Evolutionary conservation across 495 filamentous ascomycete genomes (phyloP).

Genomic region (Aspergillus bridgeri): DNA sequence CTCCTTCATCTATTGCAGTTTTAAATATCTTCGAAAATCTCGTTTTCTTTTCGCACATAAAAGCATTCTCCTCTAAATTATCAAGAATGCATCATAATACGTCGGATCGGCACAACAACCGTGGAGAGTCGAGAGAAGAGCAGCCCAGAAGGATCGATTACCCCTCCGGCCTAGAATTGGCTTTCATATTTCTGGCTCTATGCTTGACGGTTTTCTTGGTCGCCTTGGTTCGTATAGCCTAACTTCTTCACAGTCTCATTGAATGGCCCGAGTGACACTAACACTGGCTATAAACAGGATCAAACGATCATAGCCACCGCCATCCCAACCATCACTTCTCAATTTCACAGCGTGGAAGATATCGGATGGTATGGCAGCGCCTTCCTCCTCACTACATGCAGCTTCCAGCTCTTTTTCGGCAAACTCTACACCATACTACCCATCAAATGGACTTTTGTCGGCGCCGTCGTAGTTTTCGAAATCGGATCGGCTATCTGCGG

Average conservation of each 20-base stretch:
- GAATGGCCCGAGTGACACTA: too few species aligned
- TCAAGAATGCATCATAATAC: too few species aligned
- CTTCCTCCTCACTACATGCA: conserved; percentile 27
- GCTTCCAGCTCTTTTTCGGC: conserved; percentile 18
- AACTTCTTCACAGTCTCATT: neutral
- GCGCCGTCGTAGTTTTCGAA: conserved; percentile 20
- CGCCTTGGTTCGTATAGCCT: conserved; percentile 41
- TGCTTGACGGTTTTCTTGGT: conserved; percentile 57
- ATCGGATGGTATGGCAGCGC: conserved; percentile 57
- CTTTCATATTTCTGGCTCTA: conserved; percentile 47
- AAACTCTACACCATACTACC: conserved; percentile 12
- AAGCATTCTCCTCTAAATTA: too few species aligned
- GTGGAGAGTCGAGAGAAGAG: too few species aligned
- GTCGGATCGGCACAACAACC: too few species aligned
- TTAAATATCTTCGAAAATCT: too few species aligned
- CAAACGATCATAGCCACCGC: conserved; percentile 50
- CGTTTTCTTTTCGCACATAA: too few species aligned
- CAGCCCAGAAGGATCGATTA: too few species aligned
- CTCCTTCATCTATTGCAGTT: too few species aligned
- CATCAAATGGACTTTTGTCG: conserved; percentile 18
- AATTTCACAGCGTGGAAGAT: conserved; percentile 49
- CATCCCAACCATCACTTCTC: conserved; percentile 50
- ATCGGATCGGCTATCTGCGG: conserved; percentile 18
- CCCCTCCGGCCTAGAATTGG: conserved; percentile 42
- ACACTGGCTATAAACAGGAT: conserved; percentile 24